Conservation (phyloP, 2,329 filamentous ascomycete genomes). For the Epichloe elymi region DNA sequence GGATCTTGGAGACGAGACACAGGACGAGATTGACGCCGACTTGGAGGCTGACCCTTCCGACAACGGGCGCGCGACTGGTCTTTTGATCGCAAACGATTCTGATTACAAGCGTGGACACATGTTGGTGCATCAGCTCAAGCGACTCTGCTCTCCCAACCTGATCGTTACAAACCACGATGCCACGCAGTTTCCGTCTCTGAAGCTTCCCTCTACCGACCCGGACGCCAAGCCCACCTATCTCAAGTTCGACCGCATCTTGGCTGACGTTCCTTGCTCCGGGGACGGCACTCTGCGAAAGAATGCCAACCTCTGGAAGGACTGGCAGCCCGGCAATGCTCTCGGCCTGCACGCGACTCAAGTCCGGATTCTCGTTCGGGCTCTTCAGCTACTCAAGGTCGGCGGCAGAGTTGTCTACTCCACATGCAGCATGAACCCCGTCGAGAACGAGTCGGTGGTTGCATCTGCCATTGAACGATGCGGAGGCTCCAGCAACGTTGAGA, state of each 20-base stretch:
- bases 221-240: conserved; percentile 57
- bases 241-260: conserved; percentile 92
- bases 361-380: conserved; percentile 76
- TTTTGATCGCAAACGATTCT: conserved; percentile 89
- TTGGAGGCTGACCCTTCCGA: conserved; percentile 52
- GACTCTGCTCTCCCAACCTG: conserved; percentile 88
- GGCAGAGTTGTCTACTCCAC: conserved; percentile 95
- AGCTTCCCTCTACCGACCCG: conserved; percentile 49
- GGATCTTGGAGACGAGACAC: conserved; percentile 33
- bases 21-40: conserved; percentile 34
- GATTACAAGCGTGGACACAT: conserved; percentile 97
- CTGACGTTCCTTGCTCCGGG: conserved; percentile 96
- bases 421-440: conserved; percentile 96
- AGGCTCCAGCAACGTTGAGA: conserved; percentile 64
- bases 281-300: conserved; percentile 94
- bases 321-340: conserved; percentile 75
- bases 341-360: conserved; percentile 80
- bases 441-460: conserved; percentile 87
- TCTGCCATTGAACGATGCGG: conserved; percentile 85
- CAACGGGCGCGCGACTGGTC: conserved; percentile 75
- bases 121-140: conserved; percentile 95
- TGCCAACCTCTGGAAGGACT: conserved; percentile 85
- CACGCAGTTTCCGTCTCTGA: conserved; percentile 86
- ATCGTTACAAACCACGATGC: conserved; percentile 98
- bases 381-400: conserved; percentile 93